Evolutionary conservation across 2,329 filamentous ascomycete genomes (phyloP).

Genomic region (Fusarium vanettenii): DNA sequence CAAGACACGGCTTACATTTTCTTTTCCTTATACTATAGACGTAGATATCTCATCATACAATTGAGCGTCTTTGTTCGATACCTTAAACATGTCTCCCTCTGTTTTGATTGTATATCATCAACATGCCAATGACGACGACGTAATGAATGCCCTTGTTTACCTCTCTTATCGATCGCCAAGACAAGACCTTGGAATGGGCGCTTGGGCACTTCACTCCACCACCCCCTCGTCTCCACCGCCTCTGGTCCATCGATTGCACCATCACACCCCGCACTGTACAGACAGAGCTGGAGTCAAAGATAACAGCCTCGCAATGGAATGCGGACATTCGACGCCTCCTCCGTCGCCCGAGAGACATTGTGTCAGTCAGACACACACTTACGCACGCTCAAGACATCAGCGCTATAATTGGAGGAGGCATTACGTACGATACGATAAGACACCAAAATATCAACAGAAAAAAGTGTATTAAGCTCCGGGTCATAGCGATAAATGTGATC

Average conservation of each 20-base stretch:
- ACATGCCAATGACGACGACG: not conserved
- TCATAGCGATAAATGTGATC: slow-evolving; percentile 22
- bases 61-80: not conserved
- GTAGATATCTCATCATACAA: slow-evolving; percentile 1
- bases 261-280: not conserved
- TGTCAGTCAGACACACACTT: not conserved
- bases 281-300: not conserved
- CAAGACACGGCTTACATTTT: not conserved
- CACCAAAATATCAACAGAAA: slow-evolving; percentile 6
- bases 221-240: not conserved
- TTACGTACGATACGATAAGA: not conserved
- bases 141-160: not conserved
- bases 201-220: not conserved
- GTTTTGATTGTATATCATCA: not conserved
- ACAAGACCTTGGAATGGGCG: not conserved
- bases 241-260: not conserved
- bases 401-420: not conserved
- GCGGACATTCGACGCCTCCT: not conserved
- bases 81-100: not conserved
- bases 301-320: not conserved
- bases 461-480: slow-evolving; percentile 31
- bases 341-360: not conserved
- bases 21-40: not conserved
- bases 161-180: slow-evolving; percentile 1
- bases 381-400: not conserved